Percentiles rank a stretch among this genome's conserved stretches.
These are phyloP conservation scores for Gamsiella multidivaricata DNA, from an alignment of 192 early-diverging fungal species.

Conservation along the genomic window DNA sequence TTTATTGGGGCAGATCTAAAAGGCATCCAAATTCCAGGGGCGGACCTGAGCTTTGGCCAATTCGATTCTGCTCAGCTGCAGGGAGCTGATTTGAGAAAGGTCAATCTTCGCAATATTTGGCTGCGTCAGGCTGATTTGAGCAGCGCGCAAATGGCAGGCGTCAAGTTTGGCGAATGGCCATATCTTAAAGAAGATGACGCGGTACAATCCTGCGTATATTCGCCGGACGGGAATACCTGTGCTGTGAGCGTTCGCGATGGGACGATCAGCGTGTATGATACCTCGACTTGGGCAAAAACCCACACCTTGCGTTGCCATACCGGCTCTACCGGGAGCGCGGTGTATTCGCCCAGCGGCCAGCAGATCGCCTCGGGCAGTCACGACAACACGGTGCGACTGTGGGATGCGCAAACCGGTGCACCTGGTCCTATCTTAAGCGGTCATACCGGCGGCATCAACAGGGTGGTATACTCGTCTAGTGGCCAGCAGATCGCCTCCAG, in stretches of 20 bases:
- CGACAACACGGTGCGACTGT: not conserved
- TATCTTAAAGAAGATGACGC: not conserved
- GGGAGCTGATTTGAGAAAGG: not conserved
- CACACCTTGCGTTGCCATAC: not conserved
- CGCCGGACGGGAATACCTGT: not conserved
- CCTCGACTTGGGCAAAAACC: not conserved
- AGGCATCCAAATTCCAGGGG: not conserved
- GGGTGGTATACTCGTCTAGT: not conserved
- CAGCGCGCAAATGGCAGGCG: not conserved
- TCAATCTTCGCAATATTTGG: not conserved
- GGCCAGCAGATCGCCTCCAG: not conserved
- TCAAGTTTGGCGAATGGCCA: not conserved
- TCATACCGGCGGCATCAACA: not conserved
- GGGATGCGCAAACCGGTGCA: constrained; percentile 1
- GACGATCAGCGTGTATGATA: not conserved
- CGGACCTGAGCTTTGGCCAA: not conserved
- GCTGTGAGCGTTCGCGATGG: not conserved
- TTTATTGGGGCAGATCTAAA: constrained; percentile 1
- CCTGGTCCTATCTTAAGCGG: not conserved
- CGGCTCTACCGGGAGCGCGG: not conserved
- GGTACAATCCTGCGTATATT: not conserved
- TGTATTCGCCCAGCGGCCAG: not conserved
- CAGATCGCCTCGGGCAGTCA: not conserved
- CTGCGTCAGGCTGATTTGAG: constrained; percentile 2
- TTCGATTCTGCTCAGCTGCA: not conserved